Base-by-base conservation (phyloP, 139 green algal species). In the Coelastrella sp. region DNA sequence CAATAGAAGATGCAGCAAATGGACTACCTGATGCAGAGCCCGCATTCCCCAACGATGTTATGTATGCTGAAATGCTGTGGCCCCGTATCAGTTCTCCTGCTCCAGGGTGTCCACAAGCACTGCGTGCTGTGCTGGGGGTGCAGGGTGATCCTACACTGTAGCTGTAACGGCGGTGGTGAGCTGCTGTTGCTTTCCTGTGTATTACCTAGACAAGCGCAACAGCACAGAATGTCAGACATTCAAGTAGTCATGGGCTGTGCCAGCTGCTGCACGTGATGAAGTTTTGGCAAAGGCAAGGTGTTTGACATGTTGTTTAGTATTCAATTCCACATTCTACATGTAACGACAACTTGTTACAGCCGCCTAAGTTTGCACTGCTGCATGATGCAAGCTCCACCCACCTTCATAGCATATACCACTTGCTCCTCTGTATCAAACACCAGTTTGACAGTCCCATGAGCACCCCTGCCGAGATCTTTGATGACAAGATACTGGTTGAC, bases 401-500 rank as follows among this genome's bases (percentile, higher is more conserved):
- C 94, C 91, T 98, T 98, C 84, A 98, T 93, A 11, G 96, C 96
- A 68, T 97, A 97, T 84, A 98, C 91, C n/a, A 83, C 89, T 60
- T 96, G 93, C 89, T 98, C 94, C 27, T 94, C 72, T 56, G 90
- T 96, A 93, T 96, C 95, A 56, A 97, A 94, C 58, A 94, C 94
- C 80, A 98, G 93, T 90, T 97, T 97, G 8, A 98, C 96, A 12
- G 94, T 97, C 25, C 96, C 96, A 68, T 94, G 94, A 6, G 91
- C 87, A 57, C 96, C 96, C n/a, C 94, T 88, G 0, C 96, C 96
- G 80, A 98, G 91, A 8, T 96, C 95, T 79, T 96, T 95, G 60
- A 98, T 93, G 19, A 98, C 93, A 22, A 97, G 92, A 85, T 98
- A 98, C 94, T 98, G 92, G 78, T 97, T 96, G 81, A 97, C 92